Base-by-base conservation (phyloP, 164 flowering plant species). In the Umbilicus rupestris region DNA sequence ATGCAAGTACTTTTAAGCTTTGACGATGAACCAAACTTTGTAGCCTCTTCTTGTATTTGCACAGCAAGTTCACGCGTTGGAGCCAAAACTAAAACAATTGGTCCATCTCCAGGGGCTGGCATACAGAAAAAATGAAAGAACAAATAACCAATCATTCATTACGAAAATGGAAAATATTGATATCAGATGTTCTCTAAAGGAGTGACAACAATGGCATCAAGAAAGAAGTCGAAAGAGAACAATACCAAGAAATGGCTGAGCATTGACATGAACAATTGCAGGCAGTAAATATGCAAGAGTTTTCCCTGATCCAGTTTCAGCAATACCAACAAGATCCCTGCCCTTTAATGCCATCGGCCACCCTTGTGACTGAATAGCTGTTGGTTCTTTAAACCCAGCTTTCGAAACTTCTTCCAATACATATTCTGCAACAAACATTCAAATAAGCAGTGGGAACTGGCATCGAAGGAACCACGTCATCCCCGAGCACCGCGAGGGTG, bases 281-380 rank as follows among this genome's bases (percentile, higher is more conserved):
- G 99, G 99, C 73, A 95, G 78, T 39, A 95, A 80, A 72, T 95
- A 95, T 6, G 99, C 92, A 68, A 95, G 84, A 17, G 99, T 95
- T 85, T 95, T 92, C 67, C 99, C 99, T 3, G 99, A 95, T 20
- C 99, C 97, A 65, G 99, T 95, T 80, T 95, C 99, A 45, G 99
- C 99, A 78, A 95, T 90, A 49, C 99, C 99, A 72, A 95, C 86
- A 62, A 95, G 95, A 80, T 95, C 99, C 70, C 99, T 89, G 7
- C 99, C 99, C 73, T 86, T 90, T 63, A 95, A 76, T 63, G 99
- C 99, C 99, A 95, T 95, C 41, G 99, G 99, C 99, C 99, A 95
- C 64, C 99, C 99, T 77, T 95, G 99, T 65, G 99, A 77, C 81
- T 95, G 99, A 76, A 95, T 95, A 7, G 99, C 82, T 30, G 99